Evolutionary conservation across 2,329 filamentous ascomycete genomes (phyloP).

Genomic region (Xylaria sp.): DNA sequence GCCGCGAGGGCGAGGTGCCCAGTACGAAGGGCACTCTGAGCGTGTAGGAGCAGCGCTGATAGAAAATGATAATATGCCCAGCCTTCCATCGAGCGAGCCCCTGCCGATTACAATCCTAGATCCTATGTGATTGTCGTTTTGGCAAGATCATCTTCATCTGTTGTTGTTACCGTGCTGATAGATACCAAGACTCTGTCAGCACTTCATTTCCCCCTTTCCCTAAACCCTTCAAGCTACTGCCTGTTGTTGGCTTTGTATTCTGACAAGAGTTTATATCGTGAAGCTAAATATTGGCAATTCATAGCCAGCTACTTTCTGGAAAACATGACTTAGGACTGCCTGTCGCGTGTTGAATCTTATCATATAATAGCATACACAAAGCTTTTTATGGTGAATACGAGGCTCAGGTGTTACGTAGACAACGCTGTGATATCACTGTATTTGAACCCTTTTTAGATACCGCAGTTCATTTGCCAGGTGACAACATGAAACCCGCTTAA

Average conservation of each 20-base stretch:
- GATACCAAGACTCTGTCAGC: background rate
- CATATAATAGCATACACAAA: background rate
- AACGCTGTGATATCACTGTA: no score
- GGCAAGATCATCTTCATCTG: background rate
- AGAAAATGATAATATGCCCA: background rate
- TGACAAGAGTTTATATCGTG: no score
- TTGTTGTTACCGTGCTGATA: background rate
- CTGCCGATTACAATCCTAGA: background rate
- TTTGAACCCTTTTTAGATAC: no score
- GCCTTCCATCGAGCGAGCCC: background rate
- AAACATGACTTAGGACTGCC: no score
- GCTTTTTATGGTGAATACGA: background rate
- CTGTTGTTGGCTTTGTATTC: no score
- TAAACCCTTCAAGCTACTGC: background rate
- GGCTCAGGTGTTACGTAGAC: no score
- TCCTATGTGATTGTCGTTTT: background rate
- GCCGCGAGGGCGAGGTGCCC: constrained; percentile 87
- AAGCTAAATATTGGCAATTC: no score
- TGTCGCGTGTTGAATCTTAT: background rate
- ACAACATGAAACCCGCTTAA: no score
- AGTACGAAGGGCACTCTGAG: constrained; percentile 93
- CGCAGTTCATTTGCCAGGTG: no score
- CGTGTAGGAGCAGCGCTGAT: constrained; percentile 43
- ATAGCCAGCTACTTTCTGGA: no score
- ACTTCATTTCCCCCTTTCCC: background rate